phyloP scores from a whole-genome alignment of 345 rosid species.

The Kandelia obovata region DNA sequence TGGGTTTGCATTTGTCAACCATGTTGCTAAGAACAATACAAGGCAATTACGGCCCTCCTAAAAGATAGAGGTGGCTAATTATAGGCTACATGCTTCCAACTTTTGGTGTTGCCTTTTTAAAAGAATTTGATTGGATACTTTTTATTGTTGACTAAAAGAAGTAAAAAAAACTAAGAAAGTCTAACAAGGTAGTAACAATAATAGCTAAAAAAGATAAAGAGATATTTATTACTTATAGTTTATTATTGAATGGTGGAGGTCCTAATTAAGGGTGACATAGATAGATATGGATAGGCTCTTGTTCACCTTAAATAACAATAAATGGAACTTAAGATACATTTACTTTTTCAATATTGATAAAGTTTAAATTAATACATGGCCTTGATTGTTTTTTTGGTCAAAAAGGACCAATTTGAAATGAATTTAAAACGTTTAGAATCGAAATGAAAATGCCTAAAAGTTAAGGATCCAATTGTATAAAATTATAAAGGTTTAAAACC shows the following conservation, averaged over 20 bases:
- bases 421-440: too few relatives aligned
- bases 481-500: too few relatives aligned
- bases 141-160: background rate
- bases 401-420: too few relatives aligned
- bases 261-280: too few relatives aligned
- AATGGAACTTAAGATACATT: too few relatives aligned
- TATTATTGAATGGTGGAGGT: background rate
- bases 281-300: too few relatives aligned
- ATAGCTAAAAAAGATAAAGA: background rate
- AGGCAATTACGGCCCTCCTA: slow-evolving; percentile 19
- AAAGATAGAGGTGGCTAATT: slow-evolving; percentile 10
- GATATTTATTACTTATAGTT: background rate
- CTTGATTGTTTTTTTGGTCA: too few relatives aligned
- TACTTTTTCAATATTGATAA: too few relatives aligned
- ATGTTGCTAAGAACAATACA: slow-evolving; percentile 25
- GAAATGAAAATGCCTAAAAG: too few relatives aligned
- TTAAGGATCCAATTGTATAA: too few relatives aligned
- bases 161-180: background rate
- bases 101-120: background rate
- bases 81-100: slow-evolving; percentile 8
- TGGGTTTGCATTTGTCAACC: slow-evolving; percentile 32
- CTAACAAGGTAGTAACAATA: background rate
- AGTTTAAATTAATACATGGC: too few relatives aligned
- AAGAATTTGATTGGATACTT: background rate
- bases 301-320: too few relatives aligned